Base-by-base conservation (phyloP, 2,329 filamentous ascomycete genomes). In the Stagonosporopsis chrysanthemi region DNA sequence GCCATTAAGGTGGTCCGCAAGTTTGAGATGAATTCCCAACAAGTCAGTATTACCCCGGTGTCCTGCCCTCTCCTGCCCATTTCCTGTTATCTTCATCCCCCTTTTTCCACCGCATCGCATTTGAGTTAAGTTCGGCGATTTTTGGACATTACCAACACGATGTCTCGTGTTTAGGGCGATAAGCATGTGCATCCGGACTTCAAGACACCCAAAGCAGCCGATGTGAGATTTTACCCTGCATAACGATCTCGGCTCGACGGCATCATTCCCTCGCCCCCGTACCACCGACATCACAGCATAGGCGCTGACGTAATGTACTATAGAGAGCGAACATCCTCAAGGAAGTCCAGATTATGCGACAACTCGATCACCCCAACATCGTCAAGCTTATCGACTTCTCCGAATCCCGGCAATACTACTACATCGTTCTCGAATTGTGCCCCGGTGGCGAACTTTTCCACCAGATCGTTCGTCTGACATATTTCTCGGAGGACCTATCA, bases 1-100 rank as follows among this genome's bases (percentile, higher is more conserved):
- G 95, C 94, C 68, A 98, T 99, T 84, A 99, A 99, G 79, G 95
- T 99, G 48, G 95, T 99, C 63, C 90, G 95, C 73, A 98, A 98
- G 81, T 98, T 92, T 76, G 95, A 99, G 80, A 97, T 99, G 91
- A 98, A 97, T 80, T 93, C 89, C 66, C 92, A 90, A 83, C 95
- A 98, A 92, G 95, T 99, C 86, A 86, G 92, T 89, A 65, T 62
- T 44, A 60, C 68, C 70, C 64, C 44, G 39, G 22, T 44, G 36
- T 60, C 59, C 49, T 66, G 60, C 64, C 72, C 69, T 64, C 49
- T 56, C 64, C 69, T 69, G 48, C 71, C 63, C 75, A 72, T 68
- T 56, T 66, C 61, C 45, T 67, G 56, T 26, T 53, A 54, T 67
- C 62, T 72, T 52, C 64, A 75, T 65, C 48, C 43, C 64, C 65